phyloP scores from a whole-genome alignment of 805 yeast species.

The Kazachstania taianensis region DNA sequence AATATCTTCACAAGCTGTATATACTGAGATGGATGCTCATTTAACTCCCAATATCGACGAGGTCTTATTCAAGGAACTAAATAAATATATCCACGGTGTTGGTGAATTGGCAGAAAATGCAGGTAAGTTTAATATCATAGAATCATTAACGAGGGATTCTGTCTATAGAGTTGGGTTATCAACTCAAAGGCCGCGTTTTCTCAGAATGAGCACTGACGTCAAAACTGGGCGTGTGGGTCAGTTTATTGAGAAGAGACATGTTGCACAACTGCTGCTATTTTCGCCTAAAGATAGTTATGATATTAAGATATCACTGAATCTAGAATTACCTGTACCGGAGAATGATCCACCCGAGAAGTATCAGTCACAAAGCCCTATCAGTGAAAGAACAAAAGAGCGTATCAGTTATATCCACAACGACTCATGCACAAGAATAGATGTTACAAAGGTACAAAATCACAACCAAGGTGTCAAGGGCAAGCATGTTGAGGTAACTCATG shows the following conservation, averaged over 20 bases:
- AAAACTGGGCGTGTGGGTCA: slow-evolving; percentile 57
- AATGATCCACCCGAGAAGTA: slow-evolving; percentile 46
- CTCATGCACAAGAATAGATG: slow-evolving; percentile 62
- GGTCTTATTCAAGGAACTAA: slow-evolving; percentile 47
- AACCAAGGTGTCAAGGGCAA: slow-evolving; percentile 17
- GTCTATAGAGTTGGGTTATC: slow-evolving; percentile 53
- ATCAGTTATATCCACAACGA: slow-evolving; percentile 62
- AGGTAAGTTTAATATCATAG: slow-evolving; percentile 48
- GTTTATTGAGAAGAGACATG: slow-evolving; percentile 61
- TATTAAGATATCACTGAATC: slow-evolving; percentile 59
- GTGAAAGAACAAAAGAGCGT: slow-evolving; percentile 63
- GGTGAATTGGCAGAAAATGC: slow-evolving; percentile 41
- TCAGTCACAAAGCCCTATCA: slow-evolving; percentile 42
- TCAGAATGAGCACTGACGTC: slow-evolving; percentile 59
- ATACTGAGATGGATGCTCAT: slow-evolving; percentile 45
- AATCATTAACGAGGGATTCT: slow-evolving; percentile 53
- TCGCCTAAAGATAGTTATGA: slow-evolving; percentile 74
- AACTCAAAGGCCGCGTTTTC: slow-evolving; percentile 52
- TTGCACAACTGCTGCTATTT: slow-evolving; percentile 62
- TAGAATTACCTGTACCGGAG: slow-evolving; percentile 59
- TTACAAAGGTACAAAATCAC: slow-evolving; percentile 45
- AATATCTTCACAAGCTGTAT: slow-evolving; percentile 57
- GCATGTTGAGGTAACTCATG: slow-evolving; percentile 27
- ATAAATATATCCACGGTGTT: slow-evolving; percentile 44
- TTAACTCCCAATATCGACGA: slow-evolving; percentile 61